Conservation (phyloP, 2,329 filamentous ascomycete genomes). For the Hymenoscyphus fraxineus region DNA sequence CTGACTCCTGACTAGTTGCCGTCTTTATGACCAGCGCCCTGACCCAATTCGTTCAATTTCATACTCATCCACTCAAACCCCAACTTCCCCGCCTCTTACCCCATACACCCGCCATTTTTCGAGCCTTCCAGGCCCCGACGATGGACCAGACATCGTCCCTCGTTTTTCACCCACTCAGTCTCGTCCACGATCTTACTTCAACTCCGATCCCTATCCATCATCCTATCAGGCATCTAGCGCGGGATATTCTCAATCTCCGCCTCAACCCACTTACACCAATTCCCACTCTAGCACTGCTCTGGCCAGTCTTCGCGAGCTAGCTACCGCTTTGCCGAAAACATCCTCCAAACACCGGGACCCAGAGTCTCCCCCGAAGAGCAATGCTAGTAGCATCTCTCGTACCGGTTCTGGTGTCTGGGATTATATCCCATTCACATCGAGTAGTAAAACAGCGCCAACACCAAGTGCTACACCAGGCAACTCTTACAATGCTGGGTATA, state of each 20-base stretch:
- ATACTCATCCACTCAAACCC: constrained; percentile 22
- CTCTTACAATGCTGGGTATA: constrained; percentile 22
- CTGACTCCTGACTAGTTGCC: constrained; percentile 23
- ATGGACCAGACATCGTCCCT: constrained; percentile 60
- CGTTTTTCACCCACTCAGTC: constrained; percentile 60
- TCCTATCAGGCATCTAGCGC: constrained; percentile 38
- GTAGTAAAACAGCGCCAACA: constrained; percentile 23
- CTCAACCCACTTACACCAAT: constrained; percentile 6
- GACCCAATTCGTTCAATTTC: constrained; percentile 17
- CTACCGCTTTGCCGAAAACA: constrained; percentile 27
- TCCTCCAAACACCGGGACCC: constrained; percentile 12
- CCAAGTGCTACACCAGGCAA: constrained; percentile 27
- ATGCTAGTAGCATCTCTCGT: constrained; percentile 21
- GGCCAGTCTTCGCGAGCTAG: constrained; percentile 28
- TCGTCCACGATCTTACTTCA: constrained; percentile 54
- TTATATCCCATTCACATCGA: constrained; percentile 31
- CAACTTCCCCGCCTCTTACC: constrained; percentile 34
- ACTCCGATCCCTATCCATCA: constrained; percentile 40
- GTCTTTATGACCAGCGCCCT: constrained; percentile 29
- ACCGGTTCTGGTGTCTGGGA: constrained; percentile 30
- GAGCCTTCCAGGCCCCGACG: constrained; percentile 42
- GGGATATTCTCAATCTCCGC: constrained; percentile 10
- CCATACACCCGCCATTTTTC: constrained; percentile 25
- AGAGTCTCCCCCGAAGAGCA: constrained; percentile 20
- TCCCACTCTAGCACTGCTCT: constrained; percentile 28